Evolutionary conservation across 2,329 filamentous ascomycete species (phyloP).

Genomic region (Leptodontidium sp.): DNA sequence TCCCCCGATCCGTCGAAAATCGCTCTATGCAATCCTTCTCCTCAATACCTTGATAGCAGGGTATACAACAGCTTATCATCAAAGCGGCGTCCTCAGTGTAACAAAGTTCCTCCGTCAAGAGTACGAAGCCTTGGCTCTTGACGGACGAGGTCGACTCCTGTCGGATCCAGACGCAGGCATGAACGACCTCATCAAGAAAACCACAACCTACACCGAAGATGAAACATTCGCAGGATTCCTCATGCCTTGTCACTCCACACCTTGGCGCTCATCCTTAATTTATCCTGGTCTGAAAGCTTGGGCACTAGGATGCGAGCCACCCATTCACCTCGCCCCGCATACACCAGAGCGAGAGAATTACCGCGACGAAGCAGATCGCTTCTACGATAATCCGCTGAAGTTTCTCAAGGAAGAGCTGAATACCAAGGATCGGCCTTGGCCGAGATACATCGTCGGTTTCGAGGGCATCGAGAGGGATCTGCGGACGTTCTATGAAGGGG

Average conservation of each 20-base stretch:
- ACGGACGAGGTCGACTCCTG: slow-evolving; percentile 47
- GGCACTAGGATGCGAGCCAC: slow-evolving; percentile 90
- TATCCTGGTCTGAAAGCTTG: slow-evolving; percentile 79
- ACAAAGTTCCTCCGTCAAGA: slow-evolving; percentile 77
- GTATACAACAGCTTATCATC: slow-evolving; percentile 81
- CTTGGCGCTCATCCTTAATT: slow-evolving; percentile 89
- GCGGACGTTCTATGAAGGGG: slow-evolving; percentile 53
- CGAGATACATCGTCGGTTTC: slow-evolving; percentile 68
- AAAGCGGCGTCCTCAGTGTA: slow-evolving; percentile 79
- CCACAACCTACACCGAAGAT: slow-evolving; percentile 20
- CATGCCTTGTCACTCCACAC: slow-evolving; percentile 95
- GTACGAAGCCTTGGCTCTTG: slow-evolving; percentile 67
- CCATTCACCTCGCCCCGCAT: slow-evolving; percentile 69
- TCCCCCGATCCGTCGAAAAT: slow-evolving; percentile 54
- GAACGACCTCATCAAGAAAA: slow-evolving; percentile 25
- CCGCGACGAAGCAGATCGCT: slow-evolving; percentile 88
- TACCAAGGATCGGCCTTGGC: slow-evolving; percentile 51
- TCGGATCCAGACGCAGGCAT: slow-evolving; percentile 35
- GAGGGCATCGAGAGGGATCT: slow-evolving; percentile 62
- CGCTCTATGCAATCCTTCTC: slow-evolving; percentile 65
- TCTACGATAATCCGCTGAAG: slow-evolving; percentile 72
- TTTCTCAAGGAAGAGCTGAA: slow-evolving; percentile 59
- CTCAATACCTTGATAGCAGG: slow-evolving; percentile 75
- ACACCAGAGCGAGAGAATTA: slow-evolving; percentile 71
- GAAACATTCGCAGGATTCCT: slow-evolving; percentile 78